Percentiles rank a stretch among this genome's conserved stretches.
Evolutionary conservation across 352 stramenopile species (phyloP).

Genomic region (Phytophthora cryptogea): DNA sequence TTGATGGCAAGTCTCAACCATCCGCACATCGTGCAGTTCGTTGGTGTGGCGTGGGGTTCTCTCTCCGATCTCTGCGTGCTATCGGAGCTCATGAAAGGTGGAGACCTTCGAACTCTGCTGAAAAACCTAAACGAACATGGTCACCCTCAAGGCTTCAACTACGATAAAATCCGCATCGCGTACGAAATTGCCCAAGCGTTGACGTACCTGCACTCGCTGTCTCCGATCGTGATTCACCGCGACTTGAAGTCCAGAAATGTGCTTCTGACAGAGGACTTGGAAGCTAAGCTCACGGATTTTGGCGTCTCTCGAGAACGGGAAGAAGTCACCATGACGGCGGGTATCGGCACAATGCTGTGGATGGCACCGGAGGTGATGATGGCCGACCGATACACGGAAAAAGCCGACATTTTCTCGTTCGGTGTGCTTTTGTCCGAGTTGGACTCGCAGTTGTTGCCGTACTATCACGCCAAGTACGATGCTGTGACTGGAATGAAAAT

Average conservation of each 20-base stretch:
- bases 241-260: slow-evolving; percentile 22
- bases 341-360: slow-evolving; percentile 22
- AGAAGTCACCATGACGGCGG: slow-evolving; percentile 15
- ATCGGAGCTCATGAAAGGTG: slow-evolving; percentile 2
- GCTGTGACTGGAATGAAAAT: slow-evolving; percentile 13
- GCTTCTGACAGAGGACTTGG: slow-evolving; percentile 1
- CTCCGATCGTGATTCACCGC: slow-evolving; percentile 20
- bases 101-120: neutral
- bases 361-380: slow-evolving; percentile 15
- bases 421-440: slow-evolving; percentile 7
- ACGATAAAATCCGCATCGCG: slow-evolving; percentile 3
- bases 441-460: slow-evolving; percentile 21
- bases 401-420: neutral
- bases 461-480: slow-evolving; percentile 7
- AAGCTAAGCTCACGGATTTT: slow-evolving; percentile 19
- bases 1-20: neutral
- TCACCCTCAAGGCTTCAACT: slow-evolving; percentile 1
- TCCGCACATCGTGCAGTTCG: neutral
- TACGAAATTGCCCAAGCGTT: neutral
- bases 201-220: slow-evolving; percentile 8
- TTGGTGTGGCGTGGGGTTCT: neutral
- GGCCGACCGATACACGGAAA: slow-evolving; percentile 3
- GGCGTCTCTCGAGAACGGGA: slow-evolving; percentile 8
- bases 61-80: neutral
- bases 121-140: neutral